These are phyloP conservation scores for Nicotiana tomentosiformis DNA, from an alignment of 257 asterid genomes.

Conservation along the genomic window DNA sequence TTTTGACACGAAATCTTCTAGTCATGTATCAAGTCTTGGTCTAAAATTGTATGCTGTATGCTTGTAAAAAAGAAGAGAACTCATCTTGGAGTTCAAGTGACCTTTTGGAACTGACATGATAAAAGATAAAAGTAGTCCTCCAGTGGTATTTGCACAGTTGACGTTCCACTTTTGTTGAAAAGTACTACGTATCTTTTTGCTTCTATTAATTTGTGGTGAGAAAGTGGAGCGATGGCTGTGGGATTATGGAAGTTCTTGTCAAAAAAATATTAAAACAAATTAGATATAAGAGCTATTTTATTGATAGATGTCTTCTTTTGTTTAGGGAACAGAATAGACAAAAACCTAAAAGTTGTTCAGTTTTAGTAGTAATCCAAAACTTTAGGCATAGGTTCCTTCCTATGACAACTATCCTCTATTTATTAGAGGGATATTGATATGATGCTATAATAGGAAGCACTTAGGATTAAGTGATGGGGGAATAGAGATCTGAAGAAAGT, in stretches of 20 bases:
- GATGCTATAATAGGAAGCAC: background rate
- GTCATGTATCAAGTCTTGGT: background rate
- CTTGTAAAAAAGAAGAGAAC: background rate
- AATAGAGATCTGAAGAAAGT: slow-evolving; percentile 25
- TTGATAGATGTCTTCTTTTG: background rate
- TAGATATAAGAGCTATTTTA: background rate
- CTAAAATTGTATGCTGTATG: background rate
- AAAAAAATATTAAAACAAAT: background rate
- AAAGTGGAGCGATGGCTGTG: background rate
- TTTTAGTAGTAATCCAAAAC: background rate
- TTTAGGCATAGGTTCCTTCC: background rate
- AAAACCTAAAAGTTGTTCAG: background rate
- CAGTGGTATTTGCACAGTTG: background rate
- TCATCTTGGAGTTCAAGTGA: background rate
- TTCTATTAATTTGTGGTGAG: background rate
- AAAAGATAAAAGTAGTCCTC: background rate
- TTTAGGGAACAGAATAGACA: background rate
- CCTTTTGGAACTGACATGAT: background rate
- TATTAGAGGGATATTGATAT: background rate
- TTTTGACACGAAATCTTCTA: background rate
- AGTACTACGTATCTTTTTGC: background rate
- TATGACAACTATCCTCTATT: background rate
- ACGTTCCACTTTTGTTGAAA: background rate
- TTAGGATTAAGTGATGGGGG: background rate
- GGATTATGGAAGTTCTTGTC: background rate